Evolutionary conservation across 202 grass and related monocot genomes (phyloP), one percentile per base, ranked within the genome.

Genomic region (Brachypodium distachyon): DNA sequence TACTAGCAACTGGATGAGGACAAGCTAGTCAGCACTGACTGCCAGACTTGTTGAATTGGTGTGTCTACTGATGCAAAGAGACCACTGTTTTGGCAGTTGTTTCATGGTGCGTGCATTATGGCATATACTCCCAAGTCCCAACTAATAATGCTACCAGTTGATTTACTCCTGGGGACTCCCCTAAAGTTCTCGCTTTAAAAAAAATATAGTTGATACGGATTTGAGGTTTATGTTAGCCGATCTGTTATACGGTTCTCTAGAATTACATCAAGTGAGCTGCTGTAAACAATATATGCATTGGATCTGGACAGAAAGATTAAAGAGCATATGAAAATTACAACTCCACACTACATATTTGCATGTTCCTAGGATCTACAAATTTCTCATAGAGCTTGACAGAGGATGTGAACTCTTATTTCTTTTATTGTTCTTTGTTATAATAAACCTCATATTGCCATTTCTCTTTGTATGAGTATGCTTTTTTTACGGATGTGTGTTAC

Each of bases 1-100:
- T 47, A 83, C 54, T 61, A 42, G 70, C 39, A 63, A 64, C 21
- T 80, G 31, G 81, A 84, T 80, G 77, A 71, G 81, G 63, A 76
- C 56, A 81, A 42, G 39, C 55, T 65, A 59, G 53, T 62, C 54
- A 29, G 38, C 44, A 77, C 53, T 65, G 26, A 23, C 47, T 65
- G 63, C 47, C 63, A 80, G 64, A 32, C 34, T 27, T 31, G 63
- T 80, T 80, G 76, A 88, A 80, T 47, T 47, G 8, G 26, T 70
- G 53, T 62, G 11, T 34, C 69, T 82, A 56, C n/a, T 75, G 76
- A 80, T 73, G 70, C 66, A 69, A 76, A 31, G 25, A 31, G 63
- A 88, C 62, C 16, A 25, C 63, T 71, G 14, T 76, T 88, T 64
- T 80, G 70, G 62, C 70, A 25, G 27, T 41, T 51, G 14, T 71